Evolutionary conservation across 345 rosid species (phyloP).

Genomic region (Bruguiera parviflora): DNA sequence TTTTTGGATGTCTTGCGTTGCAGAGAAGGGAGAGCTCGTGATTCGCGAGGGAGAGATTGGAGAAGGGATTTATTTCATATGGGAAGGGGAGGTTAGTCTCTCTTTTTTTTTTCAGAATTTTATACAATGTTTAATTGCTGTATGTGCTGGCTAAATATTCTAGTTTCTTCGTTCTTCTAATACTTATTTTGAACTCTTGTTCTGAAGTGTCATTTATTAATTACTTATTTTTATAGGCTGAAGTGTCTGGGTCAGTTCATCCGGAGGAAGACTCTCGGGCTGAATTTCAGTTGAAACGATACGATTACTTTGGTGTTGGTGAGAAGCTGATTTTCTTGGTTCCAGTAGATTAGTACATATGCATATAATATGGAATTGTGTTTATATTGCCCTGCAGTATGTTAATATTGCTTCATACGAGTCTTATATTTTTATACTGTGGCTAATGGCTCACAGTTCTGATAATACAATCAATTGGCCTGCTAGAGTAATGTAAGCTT

Average conservation of each 20-base stretch:
- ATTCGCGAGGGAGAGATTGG: constrained; percentile 67
- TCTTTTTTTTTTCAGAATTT: not conserved
- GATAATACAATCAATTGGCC: not conserved
- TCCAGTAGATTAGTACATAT: not conserved
- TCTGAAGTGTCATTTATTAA: too few species aligned
- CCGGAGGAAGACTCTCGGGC: constrained; percentile 60
- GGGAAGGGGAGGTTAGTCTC: constrained; percentile 79
- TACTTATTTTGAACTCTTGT: too few species aligned
- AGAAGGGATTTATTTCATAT: constrained; percentile 79
- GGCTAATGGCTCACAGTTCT: not conserved
- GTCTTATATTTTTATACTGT: not conserved
- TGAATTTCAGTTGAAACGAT: constrained; percentile 66
- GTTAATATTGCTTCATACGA: not conserved
- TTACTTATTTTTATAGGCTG: constrained; percentile 47
- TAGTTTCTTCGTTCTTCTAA: not conserved
- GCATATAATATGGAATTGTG: too few species aligned
- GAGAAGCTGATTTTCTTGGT: constrained; percentile 16
- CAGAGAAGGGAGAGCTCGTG: constrained; percentile 72
- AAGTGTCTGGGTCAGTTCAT: constrained; percentile 56
- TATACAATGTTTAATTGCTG: not conserved
- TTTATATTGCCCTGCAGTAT: not conserved
- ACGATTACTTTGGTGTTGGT: constrained; percentile 92
- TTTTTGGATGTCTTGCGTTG: constrained; percentile 14
- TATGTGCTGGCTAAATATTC: not conserved
- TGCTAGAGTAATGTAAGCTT: constrained; percentile 14